Percentiles rank a stretch among this genome's conserved stretches.
Evolutionary conservation across 2,329 filamentous ascomycete genomes (phyloP).

Genomic region (Calycina marina): DNA sequence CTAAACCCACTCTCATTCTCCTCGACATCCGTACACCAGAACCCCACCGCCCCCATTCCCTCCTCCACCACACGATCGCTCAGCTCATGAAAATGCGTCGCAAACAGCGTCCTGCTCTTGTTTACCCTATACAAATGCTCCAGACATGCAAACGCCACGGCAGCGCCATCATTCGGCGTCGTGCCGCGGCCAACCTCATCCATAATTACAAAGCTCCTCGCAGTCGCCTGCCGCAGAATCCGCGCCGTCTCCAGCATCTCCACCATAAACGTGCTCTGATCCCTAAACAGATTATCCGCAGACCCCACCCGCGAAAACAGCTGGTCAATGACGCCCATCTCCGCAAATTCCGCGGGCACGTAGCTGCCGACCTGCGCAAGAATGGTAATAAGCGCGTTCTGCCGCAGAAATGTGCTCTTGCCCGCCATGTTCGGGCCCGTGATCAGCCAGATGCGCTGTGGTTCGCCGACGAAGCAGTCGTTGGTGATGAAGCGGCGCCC

Average conservation of each 20-base stretch:
- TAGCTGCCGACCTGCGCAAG: conserved; percentile 87
- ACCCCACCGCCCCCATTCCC: conserved; percentile 29
- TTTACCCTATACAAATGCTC: conserved; percentile 72
- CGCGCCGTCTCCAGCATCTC: conserved; percentile 95
- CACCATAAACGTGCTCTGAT: conserved; percentile 98
- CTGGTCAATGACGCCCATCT: conserved; percentile 85
- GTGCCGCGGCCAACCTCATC: conserved; percentile 94
- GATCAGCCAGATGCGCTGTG: conserved; percentile 53
- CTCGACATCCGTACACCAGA: conserved; percentile 77
- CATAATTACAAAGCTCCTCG: conserved; percentile 88
- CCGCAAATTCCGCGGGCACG: conserved; percentile 75
- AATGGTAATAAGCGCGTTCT: conserved; percentile 89
- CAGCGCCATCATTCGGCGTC: conserved; percentile 80
- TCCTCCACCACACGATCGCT: conserved; percentile 56
- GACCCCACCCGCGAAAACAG: conserved; percentile 89
- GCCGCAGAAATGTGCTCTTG: conserved; percentile 89
- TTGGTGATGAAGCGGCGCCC: conserved; percentile 75
- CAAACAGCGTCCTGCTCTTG: conserved; percentile 70
- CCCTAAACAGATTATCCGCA: conserved; percentile 84
- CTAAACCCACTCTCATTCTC: conserved; percentile 56
- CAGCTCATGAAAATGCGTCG: conserved; percentile 83
- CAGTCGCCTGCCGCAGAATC: conserved; percentile 74
- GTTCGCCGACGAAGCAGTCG: conserved; percentile 64
- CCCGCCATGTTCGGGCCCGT: conserved; percentile 95
- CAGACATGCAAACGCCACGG: conserved; percentile 78